Evolutionary conservation across 2,329 filamentous ascomycete genomes (phyloP).

Genomic region (Hirsutella thompsonii): DNA sequence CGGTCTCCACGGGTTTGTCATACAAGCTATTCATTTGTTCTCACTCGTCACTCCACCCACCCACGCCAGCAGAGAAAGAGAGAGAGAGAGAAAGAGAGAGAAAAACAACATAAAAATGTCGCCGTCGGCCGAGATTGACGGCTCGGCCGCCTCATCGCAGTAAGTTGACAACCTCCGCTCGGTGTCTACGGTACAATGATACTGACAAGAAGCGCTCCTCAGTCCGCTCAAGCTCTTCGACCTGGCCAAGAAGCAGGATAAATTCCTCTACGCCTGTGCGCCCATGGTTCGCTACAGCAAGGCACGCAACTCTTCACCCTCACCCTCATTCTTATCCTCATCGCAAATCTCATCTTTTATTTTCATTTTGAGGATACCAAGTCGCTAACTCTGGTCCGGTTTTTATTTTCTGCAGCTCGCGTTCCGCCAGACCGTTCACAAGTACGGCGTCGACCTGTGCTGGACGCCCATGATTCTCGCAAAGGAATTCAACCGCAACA

Average conservation of each 20-base stretch:
- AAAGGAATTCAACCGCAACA: constrained; percentile 54
- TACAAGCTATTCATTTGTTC: too few relatives aligned
- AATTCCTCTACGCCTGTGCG: constrained; percentile 45
- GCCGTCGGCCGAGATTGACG: too few relatives aligned
- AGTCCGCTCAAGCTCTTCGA: constrained; percentile 50
- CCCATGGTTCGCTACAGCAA: constrained; percentile 60
- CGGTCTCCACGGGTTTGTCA: too few relatives aligned
- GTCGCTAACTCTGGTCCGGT: constrained; percentile 3
- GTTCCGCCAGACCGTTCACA: constrained; percentile 53
- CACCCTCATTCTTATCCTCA: too few relatives aligned
- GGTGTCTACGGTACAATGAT: too few relatives aligned
- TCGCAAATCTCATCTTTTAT: too few relatives aligned
- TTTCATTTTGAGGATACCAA: too few relatives aligned
- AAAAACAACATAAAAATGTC: too few relatives aligned
- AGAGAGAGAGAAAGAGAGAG: too few relatives aligned
- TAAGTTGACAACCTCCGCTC: constrained; percentile 1
- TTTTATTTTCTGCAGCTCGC: constrained; percentile 38
- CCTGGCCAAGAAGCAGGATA: constrained; percentile 33
- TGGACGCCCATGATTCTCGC: constrained; percentile 64
- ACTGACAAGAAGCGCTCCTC: neutral
- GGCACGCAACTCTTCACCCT: constrained; percentile 18
- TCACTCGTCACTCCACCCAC: too few relatives aligned
- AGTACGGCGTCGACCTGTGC: constrained; percentile 52
- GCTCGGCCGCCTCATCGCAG: too few relatives aligned
- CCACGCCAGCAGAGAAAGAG: too few relatives aligned